Evolutionary conservation across 345 rosid genomes (phyloP).

Genomic region (Laguncularia racemosa): DNA sequence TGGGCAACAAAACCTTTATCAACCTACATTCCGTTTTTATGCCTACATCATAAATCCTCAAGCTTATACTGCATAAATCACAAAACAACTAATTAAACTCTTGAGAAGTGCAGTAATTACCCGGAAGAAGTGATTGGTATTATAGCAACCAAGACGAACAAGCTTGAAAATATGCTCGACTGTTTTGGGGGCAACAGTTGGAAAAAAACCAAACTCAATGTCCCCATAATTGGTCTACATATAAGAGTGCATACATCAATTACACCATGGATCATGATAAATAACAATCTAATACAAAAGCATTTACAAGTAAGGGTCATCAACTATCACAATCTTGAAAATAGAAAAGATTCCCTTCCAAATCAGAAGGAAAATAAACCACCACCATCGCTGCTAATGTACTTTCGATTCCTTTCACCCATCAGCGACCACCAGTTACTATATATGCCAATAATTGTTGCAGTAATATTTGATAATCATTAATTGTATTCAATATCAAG

Average conservation of each 20-base stretch:
- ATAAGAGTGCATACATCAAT: constrained; percentile 1
- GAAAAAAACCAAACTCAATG: constrained; percentile 87
- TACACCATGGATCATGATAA: neutral
- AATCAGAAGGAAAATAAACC: no score
- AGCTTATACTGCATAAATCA: neutral
- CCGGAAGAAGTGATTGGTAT: constrained; percentile 93
- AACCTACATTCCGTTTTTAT: constrained; percentile 30
- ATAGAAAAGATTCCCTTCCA: no score
- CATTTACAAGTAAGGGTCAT: no score
- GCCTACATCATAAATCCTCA: neutral
- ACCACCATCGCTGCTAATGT: no score
- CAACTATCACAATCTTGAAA: no score
- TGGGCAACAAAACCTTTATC: constrained; percentile 97
- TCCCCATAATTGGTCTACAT: constrained; percentile 79
- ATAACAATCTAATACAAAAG: neutral
- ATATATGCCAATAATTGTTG: no score
- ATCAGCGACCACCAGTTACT: no score
- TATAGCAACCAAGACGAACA: constrained; percentile 83
- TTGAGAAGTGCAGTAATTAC: constrained; percentile 20
- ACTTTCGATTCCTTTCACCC: no score
- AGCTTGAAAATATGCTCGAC: constrained; percentile 92
- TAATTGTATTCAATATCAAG: no score
- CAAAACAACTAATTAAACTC: neutral
- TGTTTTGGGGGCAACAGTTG: constrained; percentile 81
- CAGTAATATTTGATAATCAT: no score